Evolutionary conservation across 169 alveolate genomes (phyloP).

Genomic region (Sarcocystis neurona): DNA sequence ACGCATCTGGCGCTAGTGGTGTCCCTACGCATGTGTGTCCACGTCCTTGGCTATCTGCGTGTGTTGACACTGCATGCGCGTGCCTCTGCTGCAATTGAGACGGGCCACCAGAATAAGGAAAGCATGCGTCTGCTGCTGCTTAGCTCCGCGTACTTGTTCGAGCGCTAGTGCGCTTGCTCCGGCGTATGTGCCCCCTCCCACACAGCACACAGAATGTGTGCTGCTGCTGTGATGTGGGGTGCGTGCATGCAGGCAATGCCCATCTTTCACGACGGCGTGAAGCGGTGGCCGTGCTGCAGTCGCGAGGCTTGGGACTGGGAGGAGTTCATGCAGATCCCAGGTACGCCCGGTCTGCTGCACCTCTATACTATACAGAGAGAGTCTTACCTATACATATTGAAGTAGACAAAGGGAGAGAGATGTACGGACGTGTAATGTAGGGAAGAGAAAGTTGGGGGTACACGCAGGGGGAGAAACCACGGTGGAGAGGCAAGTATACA

Average conservation of each 20-base stretch:
- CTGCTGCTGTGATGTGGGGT: background rate
- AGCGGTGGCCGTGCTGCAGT: constrained; percentile 65
- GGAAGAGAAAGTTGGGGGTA: too few relatives aligned
- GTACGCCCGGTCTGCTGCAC: constrained; percentile 6
- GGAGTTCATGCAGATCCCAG: constrained; percentile 53
- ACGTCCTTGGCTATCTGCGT: too few relatives aligned
- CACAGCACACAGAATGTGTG: too few relatives aligned
- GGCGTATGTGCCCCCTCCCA: background rate
- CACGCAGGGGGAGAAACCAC: too few relatives aligned
- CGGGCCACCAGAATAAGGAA: background rate
- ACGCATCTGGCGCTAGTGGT: too few relatives aligned
- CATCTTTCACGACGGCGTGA: constrained; percentile 56
- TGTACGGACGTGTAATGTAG: too few relatives aligned
- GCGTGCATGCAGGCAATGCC: constrained; percentile 46
- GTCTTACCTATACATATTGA: too few relatives aligned
- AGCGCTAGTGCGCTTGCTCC: background rate
- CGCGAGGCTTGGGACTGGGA: constrained; percentile 63
- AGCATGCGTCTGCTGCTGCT: background rate
- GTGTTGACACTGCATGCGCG: background rate
- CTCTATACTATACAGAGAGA: too few relatives aligned
- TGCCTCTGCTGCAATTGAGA: background rate
- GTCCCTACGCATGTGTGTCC: too few relatives aligned
- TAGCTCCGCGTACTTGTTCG: background rate
- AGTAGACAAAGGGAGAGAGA: too few relatives aligned
- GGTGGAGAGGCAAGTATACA: too few relatives aligned